Evolutionary conservation across 2,329 filamentous ascomycete species (phyloP), one percentile per base, ranked within the genome.

Genomic region (Delphinella strobiligena): DNA sequence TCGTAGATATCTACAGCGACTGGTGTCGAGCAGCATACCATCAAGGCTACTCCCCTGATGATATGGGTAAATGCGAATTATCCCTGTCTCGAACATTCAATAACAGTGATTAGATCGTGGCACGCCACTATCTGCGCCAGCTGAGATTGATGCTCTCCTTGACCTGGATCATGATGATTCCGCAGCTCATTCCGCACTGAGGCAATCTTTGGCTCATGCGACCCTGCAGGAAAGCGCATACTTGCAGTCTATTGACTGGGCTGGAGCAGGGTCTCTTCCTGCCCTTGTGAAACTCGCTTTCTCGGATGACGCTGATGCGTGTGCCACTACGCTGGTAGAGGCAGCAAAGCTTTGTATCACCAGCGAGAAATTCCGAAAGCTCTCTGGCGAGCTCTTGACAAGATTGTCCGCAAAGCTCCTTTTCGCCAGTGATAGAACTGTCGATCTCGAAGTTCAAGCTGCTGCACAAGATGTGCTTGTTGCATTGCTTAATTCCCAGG

Each of bases 1-100:
- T 59, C 35, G 45, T 63, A 2, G 61, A 64, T 31, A 44, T 63
- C 11, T 37, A 35, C 14, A 35, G 12, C 22, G 22, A 27, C 12
- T 27, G 22, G 22, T 27, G 22, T 27, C 7, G 22, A 7, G 22
- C 22, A 27, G 12, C 16, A 5, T 17, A 33, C 31, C 7, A 33
- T 5, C 31, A n/a, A 17, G n/a, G 14, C 31, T 33, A 8, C 31
- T 5, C 7, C n/a, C 14, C 5, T n/a, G 31, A 14, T 27, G 22
- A 12, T 27, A 27, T 27, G 22, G 12, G n/a, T n/a, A n/a, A n/a
- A n/a, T n/a, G n/a, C n/a, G n/a, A n/a, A 27, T 12, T 27, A 7
- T 7, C 12, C 7, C 22, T 27, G 12, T 27, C 7, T 27, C 22
- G 7, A 12, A 27, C 22, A 27, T 27, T 27, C 7, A 12, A 27